Evolutionary conservation across 495 filamentous ascomycete genomes (phyloP).

Genomic region (Usnea hakonensis): DNA sequence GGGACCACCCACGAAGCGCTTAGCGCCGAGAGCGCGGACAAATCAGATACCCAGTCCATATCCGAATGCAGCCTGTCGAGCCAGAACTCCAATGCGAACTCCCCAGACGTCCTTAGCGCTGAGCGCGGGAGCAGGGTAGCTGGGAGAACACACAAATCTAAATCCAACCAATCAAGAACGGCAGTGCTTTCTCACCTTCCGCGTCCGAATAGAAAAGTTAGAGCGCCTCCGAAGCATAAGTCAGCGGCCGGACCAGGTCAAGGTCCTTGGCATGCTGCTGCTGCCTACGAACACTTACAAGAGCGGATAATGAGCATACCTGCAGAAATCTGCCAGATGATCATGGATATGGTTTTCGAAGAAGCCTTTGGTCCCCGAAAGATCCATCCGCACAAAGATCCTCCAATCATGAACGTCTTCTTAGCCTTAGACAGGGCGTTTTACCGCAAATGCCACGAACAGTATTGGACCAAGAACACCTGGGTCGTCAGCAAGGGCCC

Average conservation of each 20-base stretch:
- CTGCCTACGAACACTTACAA: background rate
- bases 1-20: background rate
- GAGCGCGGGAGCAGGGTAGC: background rate
- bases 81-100: background rate
- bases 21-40: background rate
- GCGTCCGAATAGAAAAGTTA: background rate
- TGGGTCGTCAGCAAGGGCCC: conserved; percentile 11
- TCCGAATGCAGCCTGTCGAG: background rate
- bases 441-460: background rate
- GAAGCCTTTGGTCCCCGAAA: conserved; percentile 12
- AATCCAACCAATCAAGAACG: background rate
- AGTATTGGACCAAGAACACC: conserved; percentile 13
- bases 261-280: background rate
- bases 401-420: background rate
- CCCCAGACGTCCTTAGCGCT: background rate
- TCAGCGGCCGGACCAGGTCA: background rate
- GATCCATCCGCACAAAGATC: conserved; percentile 7
- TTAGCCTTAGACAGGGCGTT: conserved; percentile 5
- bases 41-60: background rate
- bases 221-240: background rate
- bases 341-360: conserved; percentile 12
- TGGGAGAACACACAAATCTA: background rate
- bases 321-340: conserved; percentile 11
- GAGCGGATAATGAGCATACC: background rate
- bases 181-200: background rate